These are phyloP conservation scores for Elsinoe batatas DNA, from an alignment of 2,329 filamentous ascomycete genomes.

Conservation along the genomic window DNA sequence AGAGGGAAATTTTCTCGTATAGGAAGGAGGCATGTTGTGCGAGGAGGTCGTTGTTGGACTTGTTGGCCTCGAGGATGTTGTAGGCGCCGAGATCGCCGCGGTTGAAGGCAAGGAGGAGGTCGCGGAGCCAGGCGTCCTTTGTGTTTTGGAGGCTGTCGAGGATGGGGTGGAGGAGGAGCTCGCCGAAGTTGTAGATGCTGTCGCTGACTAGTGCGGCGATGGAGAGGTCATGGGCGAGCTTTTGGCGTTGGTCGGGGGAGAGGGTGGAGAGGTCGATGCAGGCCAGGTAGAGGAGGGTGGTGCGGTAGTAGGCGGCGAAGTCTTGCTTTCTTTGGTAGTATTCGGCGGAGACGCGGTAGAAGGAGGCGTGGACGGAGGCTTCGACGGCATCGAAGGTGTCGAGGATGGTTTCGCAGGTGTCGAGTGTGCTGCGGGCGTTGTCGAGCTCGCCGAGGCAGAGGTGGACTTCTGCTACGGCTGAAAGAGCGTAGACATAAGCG, in stretches of 20 bases:
- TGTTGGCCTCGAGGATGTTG: constrained; percentile 60
- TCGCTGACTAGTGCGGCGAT: constrained; percentile 88
- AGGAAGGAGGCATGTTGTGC: constrained; percentile 72
- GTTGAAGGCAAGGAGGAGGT: constrained; percentile 97
- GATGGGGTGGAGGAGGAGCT: constrained; percentile 94
- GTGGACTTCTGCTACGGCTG: constrained; percentile 81
- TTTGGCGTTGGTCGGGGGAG: constrained; percentile 62
- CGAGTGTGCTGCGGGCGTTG: constrained; percentile 77
- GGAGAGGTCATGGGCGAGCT: constrained; percentile 82
- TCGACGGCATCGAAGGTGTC: constrained; percentile 93
- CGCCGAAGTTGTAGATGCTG: constrained; percentile 98
- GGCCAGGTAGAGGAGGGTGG: constrained; percentile 91
- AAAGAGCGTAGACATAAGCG: constrained; percentile 86
- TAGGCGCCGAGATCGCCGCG: constrained; percentile 83
- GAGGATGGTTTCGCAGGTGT: constrained; percentile 76
- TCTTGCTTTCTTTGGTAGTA: constrained; percentile 88
- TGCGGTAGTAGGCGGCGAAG: constrained; percentile 95
- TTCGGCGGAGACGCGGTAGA: constrained; percentile 89
- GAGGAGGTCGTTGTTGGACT: constrained; percentile 70
- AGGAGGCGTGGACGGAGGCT: constrained; percentile 87
- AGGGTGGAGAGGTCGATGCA: constrained; percentile 80
- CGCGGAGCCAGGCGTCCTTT: constrained; percentile 76
- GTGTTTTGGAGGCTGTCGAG: constrained; percentile 71
- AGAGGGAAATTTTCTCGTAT: constrained; percentile 96
- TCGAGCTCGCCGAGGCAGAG: constrained; percentile 68